A percentile compares a stretch with the other conserved stretches of the same genome.
Evolutionary conservation across 768 basidiomycete genomes (phyloP).

Genomic region (Pleurotus tuoliensis): DNA sequence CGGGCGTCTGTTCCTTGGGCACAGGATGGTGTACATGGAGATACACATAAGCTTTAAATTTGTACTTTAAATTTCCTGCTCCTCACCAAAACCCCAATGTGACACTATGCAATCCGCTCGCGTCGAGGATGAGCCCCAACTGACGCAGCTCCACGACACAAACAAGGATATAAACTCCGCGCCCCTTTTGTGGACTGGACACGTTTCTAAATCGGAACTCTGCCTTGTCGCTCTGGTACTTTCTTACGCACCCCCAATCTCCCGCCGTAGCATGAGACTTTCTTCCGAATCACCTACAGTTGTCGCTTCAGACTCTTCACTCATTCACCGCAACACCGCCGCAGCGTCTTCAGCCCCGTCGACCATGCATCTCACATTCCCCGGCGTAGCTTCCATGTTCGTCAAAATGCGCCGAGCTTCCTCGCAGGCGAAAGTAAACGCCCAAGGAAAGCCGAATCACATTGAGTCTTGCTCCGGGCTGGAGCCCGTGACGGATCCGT

Average conservation of each 20-base stretch:
- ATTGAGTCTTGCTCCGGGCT: conserved; percentile 31
- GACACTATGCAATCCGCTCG: no score
- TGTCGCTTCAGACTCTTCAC: not conserved
- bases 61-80: no score
- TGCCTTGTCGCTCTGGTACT: not conserved
- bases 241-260: not conserved
- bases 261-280: not conserved
- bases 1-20: no score
- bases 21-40: no score
- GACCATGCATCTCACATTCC: conserved; percentile 26
- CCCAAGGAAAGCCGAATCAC: conserved; percentile 21
- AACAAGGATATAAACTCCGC: not conserved
- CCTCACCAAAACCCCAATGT: no score
- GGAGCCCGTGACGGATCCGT: conserved; percentile 36
- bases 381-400: conserved; percentile 50
- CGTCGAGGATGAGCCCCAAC: no score
- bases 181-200: not conserved
- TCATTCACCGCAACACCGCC: conserved; percentile 1
- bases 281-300: not conserved
- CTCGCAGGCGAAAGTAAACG: conserved; percentile 9
- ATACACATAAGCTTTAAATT: no score
- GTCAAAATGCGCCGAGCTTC: conserved; percentile 44
- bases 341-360: conserved; percentile 11
- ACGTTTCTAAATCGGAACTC: not conserved
- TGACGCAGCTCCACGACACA: not conserved